Conservation (phyloP, 768 basidiomycete genomes). For the Lactarius sp. region DNA sequence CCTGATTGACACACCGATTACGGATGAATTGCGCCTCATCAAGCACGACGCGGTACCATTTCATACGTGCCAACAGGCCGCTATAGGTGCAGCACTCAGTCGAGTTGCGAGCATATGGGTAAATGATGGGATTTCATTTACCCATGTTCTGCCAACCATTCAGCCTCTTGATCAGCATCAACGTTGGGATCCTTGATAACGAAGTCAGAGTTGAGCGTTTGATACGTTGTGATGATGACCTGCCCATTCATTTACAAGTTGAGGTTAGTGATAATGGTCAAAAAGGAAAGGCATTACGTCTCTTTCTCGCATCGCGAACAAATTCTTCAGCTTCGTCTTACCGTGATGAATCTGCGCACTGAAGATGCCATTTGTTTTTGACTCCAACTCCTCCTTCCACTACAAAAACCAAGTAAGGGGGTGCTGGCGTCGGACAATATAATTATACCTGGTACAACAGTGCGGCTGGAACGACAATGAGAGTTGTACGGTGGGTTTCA, state of each 20-base stretch:
- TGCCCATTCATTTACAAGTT: conserved; percentile 28
- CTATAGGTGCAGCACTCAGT: conserved; percentile 24
- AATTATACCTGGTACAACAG: conserved; percentile 57
- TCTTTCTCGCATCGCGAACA: conserved; percentile 45
- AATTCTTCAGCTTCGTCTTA: conserved; percentile 55
- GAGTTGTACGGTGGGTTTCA: conserved; percentile 50
- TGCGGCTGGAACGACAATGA: conserved; percentile 74
- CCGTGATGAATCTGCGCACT: conserved; percentile 69
- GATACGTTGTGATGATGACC: conserved; percentile 75
- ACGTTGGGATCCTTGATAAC: conserved; percentile 43
- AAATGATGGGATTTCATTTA: conserved; percentile 25
- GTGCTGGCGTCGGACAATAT: neutral
- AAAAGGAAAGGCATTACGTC: conserved; percentile 38
- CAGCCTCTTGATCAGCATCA: conserved; percentile 42
- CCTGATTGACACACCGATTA: conserved; percentile 43
- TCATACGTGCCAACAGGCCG: conserved; percentile 55
- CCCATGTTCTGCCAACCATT: conserved; percentile 50
- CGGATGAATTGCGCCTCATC: conserved; percentile 80
- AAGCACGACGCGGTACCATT: conserved; percentile 65
- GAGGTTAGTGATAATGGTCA: neutral
- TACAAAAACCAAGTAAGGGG: conserved; percentile 27
- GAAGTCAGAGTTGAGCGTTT: conserved; percentile 62
- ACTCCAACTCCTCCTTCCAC: conserved; percentile 73
- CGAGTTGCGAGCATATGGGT: neutral
- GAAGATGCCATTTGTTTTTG: conserved; percentile 60